These are phyloP conservation scores for Apiospora pterosperma DNA, from an alignment of 2,329 filamentous ascomycete species.

Conservation along the genomic window DNA sequence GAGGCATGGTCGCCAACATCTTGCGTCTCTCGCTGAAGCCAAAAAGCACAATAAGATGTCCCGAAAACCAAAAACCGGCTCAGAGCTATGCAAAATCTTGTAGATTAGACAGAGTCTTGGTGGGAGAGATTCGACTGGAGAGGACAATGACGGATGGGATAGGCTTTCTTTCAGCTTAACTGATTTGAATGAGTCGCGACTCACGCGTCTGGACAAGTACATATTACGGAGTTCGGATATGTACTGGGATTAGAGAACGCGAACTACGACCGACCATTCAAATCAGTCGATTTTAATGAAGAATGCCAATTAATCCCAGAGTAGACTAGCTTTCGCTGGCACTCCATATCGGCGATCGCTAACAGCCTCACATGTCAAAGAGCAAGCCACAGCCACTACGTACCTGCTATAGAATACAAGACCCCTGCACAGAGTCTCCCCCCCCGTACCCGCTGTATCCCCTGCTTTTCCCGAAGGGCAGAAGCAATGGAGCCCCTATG, in stretches of 20 bases:
- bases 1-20: constrained; percentile 34
- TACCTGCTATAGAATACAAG: too few relatives aligned
- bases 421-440: too few relatives aligned
- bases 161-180: not conserved
- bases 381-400: not conserved
- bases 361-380: not conserved
- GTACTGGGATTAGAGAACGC: not conserved
- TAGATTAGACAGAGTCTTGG: not conserved
- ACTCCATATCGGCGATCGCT: too few relatives aligned
- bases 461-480: not conserved
- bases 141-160: not conserved
- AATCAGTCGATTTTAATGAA: too few relatives aligned
- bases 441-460: too few relatives aligned
- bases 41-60: not conserved
- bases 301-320: not conserved
- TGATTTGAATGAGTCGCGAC: not conserved
- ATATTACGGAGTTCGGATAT: not conserved
- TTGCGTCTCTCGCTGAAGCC: constrained; percentile 11
- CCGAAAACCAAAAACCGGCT: not conserved
- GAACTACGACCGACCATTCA: too few relatives aligned
- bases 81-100: not conserved
- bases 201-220: not conserved
- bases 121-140: not conserved
- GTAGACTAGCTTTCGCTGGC: not conserved
- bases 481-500: not conserved